Evolutionary conservation across 495 filamentous ascomycete genomes (phyloP).

Genomic region (Trichocladium uniseriatum): DNA sequence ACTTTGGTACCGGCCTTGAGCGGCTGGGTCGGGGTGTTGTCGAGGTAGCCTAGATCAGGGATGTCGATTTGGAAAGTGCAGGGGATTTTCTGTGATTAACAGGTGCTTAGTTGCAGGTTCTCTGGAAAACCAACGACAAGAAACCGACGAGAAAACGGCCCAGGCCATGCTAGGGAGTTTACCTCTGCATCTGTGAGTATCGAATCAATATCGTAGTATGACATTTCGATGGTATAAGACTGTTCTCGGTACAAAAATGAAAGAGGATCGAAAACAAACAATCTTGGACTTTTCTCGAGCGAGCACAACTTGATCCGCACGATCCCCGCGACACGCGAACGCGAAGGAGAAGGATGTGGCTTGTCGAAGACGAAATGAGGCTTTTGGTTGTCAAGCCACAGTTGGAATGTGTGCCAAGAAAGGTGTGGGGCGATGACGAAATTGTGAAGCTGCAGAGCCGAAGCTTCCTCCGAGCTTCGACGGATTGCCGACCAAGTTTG

Average conservation of each 20-base stretch:
- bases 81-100: slow-evolving; percentile 69
- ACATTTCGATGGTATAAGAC: slow-evolving; percentile 43
- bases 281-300: too few relatives aligned
- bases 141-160: too few relatives aligned
- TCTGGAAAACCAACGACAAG: too few relatives aligned
- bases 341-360: too few relatives aligned
- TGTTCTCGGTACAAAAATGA: too few relatives aligned
- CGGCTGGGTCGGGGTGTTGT: slow-evolving; percentile 51
- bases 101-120: slow-evolving; percentile 2
- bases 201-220: slow-evolving; percentile 90
- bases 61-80: slow-evolving; percentile 88
- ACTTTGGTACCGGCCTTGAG: slow-evolving; percentile 73
- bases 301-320: too few relatives aligned
- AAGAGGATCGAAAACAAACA: too few relatives aligned
- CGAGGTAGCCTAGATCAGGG: slow-evolving; percentile 77
- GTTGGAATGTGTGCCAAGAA: too few relatives aligned
- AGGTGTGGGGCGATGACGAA: slow-evolving; percentile 23
- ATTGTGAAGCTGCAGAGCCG: slow-evolving; percentile 16
- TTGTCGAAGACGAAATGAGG: too few relatives aligned
- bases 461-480: slow-evolving; percentile 19
- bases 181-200: slow-evolving; percentile 91
- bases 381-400: too few relatives aligned
- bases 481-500: slow-evolving; percentile 8
- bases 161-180: slow-evolving; percentile 15
- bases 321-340: too few relatives aligned